Evolutionary conservation across 2,329 filamentous ascomycete species (phyloP), one percentile per base, ranked within the genome.

Genomic region (Nothophaeocryptopus gaeumannii): DNA sequence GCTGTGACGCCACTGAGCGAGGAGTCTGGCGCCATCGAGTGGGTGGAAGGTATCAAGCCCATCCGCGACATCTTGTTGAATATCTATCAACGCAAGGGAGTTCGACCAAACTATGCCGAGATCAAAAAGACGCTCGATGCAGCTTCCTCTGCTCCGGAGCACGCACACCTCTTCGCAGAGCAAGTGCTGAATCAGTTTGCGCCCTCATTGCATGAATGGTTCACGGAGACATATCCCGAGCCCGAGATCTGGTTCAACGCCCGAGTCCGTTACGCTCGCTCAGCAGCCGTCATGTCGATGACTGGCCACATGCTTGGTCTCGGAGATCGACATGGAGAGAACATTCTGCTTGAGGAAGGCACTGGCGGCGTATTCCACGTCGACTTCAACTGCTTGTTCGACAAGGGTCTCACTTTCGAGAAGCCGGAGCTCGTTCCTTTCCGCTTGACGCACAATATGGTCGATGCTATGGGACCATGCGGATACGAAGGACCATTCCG

Each of bases 261-360:
- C 8, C 83, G 93, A 7, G 78, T 97, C 38, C 82, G 85, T 39
- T 99, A 97, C 71, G 95, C 93, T 2, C 83, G 93, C 3, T 95
- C 93, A 1, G 92, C 88, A 63, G 93, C 95, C 9, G 93, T 99
- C 59, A 99, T 99, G 91, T 96, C 90, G n/a, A 99, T 99, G 82
- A 89, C 96, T 4, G 93, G 93, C 42, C 95, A 95, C 49, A 91
- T 97, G 41, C 80, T 99, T 4, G 93, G 83, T 53, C 78, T 99
- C 0, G 93, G 93, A 34, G 93, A 99, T 70, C 85, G 93, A 3
- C 93, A 99, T 71, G 92, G 92, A 51, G 93, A 99, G 70, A 99
- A 99, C 70, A 89, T 99, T 47, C 81, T 96, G 29, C 83, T 99
- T 30, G 90, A 97, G 69, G 89, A 97, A 73, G 86, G 88, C 49